Base-by-base conservation (phyloP, 306 rosid genomes). In the Medicago arabica region DNA sequence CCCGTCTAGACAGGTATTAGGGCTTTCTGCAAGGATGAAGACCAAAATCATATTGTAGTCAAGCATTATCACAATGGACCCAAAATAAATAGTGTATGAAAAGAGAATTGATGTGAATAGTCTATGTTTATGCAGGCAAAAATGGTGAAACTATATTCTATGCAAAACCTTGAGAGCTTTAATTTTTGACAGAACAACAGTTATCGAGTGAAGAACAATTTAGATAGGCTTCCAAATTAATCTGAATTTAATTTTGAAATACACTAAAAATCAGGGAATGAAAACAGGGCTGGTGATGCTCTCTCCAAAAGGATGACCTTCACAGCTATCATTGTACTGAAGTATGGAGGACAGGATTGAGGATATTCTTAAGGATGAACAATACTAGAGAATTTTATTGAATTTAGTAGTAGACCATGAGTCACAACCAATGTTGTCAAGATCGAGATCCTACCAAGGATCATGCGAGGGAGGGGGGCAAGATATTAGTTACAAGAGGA, bases 11-110 rank as follows among this genome's bases (percentile, higher is more conserved):
- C 13, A 28, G 66, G 41, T 17, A 41, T 13, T 14, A 28, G 10
- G 66, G 41, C 41, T 34, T 60, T 60, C 19, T 60, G 67, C 67
- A 60, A 60, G 67, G 43, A 60, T 17, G 19, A 9, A 60, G 4
- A 14, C 19, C 66, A 60, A 28, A 60, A 60, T 16, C 11, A 60
- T 60, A 28, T 60, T 5, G 1, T 4, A 60, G 6, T 28, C 65
- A 1, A 60, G 66, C 18, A 6, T 4, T 21, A 10, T 21, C n/a
- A 10, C 8, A 21, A 21, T 13, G 1, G 36, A 7, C 34, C 63
- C 15, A 57, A 57, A 57, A 25, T 59, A 60, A 28, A 17, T 13
- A 14, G 66, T 60, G 40, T 60, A 14, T 14, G 66, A 61, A 61
- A 31, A 18, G 36, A 23, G 9, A 41, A 11, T 12, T 67, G 38